Base-by-base conservation (phyloP, 192 early-diverging fungal species). In the Coemansia reversa region DNA sequence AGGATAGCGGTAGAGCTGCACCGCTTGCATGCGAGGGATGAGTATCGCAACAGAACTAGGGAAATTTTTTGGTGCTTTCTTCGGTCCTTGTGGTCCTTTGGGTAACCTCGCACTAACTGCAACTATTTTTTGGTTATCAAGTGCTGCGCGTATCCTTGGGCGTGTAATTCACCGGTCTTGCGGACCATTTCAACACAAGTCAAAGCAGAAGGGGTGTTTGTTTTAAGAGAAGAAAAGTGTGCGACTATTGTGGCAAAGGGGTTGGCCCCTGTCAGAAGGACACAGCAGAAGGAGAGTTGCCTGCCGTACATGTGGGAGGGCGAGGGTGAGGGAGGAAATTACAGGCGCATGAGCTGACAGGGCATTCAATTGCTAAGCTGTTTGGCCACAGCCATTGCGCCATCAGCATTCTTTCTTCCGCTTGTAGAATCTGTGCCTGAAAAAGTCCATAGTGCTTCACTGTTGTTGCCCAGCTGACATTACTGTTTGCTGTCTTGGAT, bases 401-500 rank as follows among this genome's bases (percentile, higher is more conserved):
- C 39, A 45, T 45, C 39, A 16, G 3, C 39, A 16, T 45, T 45
- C 39, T 45, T 14, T 45, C 39, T 45, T 45, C 39, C 39, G 39
- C 39, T 45, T 45, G 39, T 45, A 45, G 16, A 45, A 45, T 14
- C 39, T 45, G 39, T 45, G 39, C 39, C 39, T 45, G 39, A 45
- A 45, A 45, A 45, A 45, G 14, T 45, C 14, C 39, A 45, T 45
- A 45, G 39, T 45, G 39, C 39, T 45, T 45, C 39, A 45, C 39
- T 45, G 39, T 45, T 12, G 12, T 45, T 45, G 14, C 14, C 14
- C 39, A 45, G 39, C 39, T 45, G 39, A 2, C 39, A 16, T 45
- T 45, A 45, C 39, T 45, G 39, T 45, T 45, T 45, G 39, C 39
- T 45, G 39, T 45, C 39, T 45, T 45, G 39, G 39, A 45, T 45